Evolutionary conservation across 2,329 filamentous ascomycete species (phyloP).

Genomic region (Fusarium pseudograminearum): DNA sequence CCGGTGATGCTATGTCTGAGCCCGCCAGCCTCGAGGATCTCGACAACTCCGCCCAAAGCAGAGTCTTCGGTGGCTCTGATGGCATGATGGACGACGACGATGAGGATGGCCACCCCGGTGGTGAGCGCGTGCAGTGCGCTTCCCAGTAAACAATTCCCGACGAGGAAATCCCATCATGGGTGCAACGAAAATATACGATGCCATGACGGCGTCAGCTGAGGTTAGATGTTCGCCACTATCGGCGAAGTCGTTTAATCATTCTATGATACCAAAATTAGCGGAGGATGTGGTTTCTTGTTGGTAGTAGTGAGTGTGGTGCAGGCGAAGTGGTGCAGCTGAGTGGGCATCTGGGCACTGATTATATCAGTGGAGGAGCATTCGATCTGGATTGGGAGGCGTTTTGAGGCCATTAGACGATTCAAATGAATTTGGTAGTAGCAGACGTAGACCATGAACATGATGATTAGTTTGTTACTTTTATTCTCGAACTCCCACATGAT

Average conservation of each 20-base stretch:
- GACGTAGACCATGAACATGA: constrained; percentile 52
- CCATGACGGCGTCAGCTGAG: constrained; percentile 38
- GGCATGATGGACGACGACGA: constrained; percentile 79
- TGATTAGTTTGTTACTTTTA: constrained; percentile 41
- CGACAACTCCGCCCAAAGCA: constrained; percentile 73
- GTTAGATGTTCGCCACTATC: constrained; percentile 34
- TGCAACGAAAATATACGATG: constrained; percentile 33
- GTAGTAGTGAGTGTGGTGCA: constrained; percentile 23
- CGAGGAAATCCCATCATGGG: constrained; percentile 14
- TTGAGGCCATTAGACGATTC: constrained; percentile 56
- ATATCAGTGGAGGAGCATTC: constrained; percentile 47
- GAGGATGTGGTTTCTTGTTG: constrained; percentile 20
- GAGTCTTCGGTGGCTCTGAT: constrained; percentile 74
- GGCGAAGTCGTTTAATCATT: constrained; percentile 44
- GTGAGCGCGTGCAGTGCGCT: constrained; percentile 86
- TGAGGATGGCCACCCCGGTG: constrained; percentile 78
- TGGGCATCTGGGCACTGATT: constrained; percentile 34
- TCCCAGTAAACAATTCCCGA: constrained; percentile 74
- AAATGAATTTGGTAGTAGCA: constrained; percentile 52
- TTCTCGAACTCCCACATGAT: neutral
- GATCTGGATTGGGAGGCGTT: constrained; percentile 54
- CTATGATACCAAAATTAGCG: constrained; percentile 47
- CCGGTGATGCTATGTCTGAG: constrained; percentile 90
- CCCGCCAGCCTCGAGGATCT: constrained; percentile 88
- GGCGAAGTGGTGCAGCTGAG: constrained; percentile 23